Percentiles rank a stretch among this genome's conserved stretches.
These are phyloP conservation scores for Xanthoconium separans DNA, from an alignment of 1,284 basidiomycete species.

Conservation along the genomic window DNA sequence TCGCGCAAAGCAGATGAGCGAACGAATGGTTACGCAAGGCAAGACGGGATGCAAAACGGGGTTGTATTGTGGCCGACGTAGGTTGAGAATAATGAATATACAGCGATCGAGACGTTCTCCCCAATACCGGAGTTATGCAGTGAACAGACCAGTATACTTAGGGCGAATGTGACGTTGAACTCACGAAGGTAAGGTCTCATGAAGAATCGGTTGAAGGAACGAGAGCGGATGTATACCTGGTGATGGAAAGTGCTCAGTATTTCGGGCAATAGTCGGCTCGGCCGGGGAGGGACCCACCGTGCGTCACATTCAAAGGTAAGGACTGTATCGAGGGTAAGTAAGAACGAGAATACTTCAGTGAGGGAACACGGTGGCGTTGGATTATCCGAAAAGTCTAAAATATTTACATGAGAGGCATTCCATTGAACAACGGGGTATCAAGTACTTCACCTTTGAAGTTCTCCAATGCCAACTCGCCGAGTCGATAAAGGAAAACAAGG, in stretches of 20 bases:
- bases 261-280: background rate
- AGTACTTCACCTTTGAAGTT: no score
- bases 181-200: constrained; percentile 14
- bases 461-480: no score
- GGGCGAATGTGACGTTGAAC: background rate
- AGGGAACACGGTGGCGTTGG: no score
- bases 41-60: constrained; percentile 49
- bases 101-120: background rate
- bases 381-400: no score
- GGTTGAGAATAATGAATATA: constrained; percentile 43
- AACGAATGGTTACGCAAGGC: constrained; percentile 40
- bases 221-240: constrained; percentile 4
- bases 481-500: no score
- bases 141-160: background rate
- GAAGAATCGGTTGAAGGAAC: constrained; percentile 10
- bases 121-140: background rate
- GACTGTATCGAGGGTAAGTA: constrained; percentile 35
- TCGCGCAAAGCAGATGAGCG: constrained; percentile 52
- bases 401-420: no score
- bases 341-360: constrained; percentile 30
- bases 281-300: constrained; percentile 6
- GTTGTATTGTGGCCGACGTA: constrained; percentile 43
- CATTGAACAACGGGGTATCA: no score
- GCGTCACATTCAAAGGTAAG: background rate
- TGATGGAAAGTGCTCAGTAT: constrained; percentile 13